Conservation (phyloP, 2,329 filamentous ascomycete species). For the Cladosporium cucumerinum region DNA sequence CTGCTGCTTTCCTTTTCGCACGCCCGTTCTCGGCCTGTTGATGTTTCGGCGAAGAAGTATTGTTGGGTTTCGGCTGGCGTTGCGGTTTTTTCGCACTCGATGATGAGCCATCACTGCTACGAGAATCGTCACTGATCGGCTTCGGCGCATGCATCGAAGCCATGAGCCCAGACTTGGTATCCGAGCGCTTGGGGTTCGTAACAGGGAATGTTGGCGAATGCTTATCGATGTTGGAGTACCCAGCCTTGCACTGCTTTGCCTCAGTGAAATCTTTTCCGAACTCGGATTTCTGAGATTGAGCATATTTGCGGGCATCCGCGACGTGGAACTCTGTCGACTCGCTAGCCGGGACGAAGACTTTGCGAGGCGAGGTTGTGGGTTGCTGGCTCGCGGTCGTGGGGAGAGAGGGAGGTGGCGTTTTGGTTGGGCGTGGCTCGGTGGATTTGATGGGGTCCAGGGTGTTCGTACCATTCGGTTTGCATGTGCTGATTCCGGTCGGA, state of each 20-base stretch:
- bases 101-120: neutral
- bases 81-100: neutral
- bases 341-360: slow-evolving; percentile 32
- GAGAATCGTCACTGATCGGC: neutral
- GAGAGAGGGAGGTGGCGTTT: neutral
- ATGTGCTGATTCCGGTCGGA: neutral
- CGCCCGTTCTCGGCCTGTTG: neutral
- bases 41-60: neutral
- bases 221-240: neutral
- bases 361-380: slow-evolving; percentile 16
- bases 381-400: neutral
- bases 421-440: neutral
- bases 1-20: neutral
- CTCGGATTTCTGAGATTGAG: neutral
- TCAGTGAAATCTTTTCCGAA: neutral
- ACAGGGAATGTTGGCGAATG: neutral
- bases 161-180: slow-evolving; percentile 13
- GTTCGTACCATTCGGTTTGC: neutral
- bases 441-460: neutral
- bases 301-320: slow-evolving; percentile 21
- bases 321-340: slow-evolving; percentile 29
- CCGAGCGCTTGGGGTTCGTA: neutral
- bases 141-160: slow-evolving; percentile 17
- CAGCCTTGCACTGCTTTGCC: neutral
- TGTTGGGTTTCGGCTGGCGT: neutral